These are phyloP conservation scores for Alternaria dauci DNA, from an alignment of 2,329 filamentous ascomycete genomes.

Conservation along the genomic window DNA sequence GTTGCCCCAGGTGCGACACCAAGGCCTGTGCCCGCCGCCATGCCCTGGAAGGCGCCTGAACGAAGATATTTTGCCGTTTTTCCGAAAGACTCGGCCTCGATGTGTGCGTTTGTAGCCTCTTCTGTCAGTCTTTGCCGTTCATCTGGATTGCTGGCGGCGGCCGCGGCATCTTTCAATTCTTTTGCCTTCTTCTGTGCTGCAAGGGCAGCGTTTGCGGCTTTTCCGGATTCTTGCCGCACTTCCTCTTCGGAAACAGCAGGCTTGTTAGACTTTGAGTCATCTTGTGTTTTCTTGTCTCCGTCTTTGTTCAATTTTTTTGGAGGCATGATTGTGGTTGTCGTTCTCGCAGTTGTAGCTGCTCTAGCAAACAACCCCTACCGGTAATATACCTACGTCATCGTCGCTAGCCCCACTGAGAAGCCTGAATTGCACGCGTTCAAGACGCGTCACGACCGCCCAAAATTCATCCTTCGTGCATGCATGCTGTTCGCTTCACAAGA, in stretches of 20 bases:
- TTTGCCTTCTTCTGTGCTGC: constrained; percentile 29
- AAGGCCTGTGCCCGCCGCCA: constrained; percentile 32
- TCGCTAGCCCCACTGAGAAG: constrained; percentile 10
- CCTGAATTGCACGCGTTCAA: constrained; percentile 7
- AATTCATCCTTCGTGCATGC: not conserved
- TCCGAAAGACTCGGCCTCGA: constrained; percentile 35
- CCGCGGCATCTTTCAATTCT: constrained; percentile 30
- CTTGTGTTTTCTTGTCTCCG: not conserved
- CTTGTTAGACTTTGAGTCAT: constrained; percentile 7
- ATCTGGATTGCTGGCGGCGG: constrained; percentile 26
- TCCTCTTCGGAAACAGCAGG: constrained; percentile 29
- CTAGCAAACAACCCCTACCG: not conserved
- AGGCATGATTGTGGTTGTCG: constrained; percentile 11
- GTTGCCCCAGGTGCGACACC: constrained; percentile 32
- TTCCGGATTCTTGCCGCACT: constrained; percentile 29
- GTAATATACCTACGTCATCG: constrained; percentile 18
- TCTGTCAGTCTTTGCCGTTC: constrained; percentile 33
- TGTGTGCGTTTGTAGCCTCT: constrained; percentile 30
- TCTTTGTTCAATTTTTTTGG: constrained; percentile 12
- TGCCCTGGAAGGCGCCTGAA: constrained; percentile 35
- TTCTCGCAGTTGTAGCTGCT: not conserved
- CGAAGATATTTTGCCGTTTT: constrained; percentile 38
- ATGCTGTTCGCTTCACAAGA: not conserved
- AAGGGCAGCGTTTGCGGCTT: constrained; percentile 27
- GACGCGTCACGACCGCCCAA: not conserved